Evolutionary conservation across 1,139 yeast species (phyloP).

Genomic region (Kurtzmaniella quercitrusa): DNA sequence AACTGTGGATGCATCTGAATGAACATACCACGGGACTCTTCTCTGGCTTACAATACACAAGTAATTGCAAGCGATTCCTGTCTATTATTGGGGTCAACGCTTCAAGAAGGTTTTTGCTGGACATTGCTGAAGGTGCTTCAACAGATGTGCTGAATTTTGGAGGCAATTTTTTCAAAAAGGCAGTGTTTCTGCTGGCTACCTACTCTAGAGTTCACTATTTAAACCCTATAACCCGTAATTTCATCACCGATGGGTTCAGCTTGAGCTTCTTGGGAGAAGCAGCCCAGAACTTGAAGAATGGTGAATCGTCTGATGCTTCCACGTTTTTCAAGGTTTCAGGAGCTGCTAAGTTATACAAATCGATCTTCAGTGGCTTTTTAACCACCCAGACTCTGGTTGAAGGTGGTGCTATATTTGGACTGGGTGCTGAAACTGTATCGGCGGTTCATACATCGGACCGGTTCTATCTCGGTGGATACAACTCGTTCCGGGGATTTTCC

Average conservation of each 20-base stretch:
- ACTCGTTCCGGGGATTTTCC: constrained; percentile 36
- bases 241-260: constrained; percentile 26
- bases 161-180: constrained; percentile 35
- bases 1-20: constrained; percentile 34
- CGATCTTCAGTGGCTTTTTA: constrained; percentile 31
- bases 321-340: constrained; percentile 26
- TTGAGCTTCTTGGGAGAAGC: constrained; percentile 24
- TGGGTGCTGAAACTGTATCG: constrained; percentile 11
- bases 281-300: constrained; percentile 23
- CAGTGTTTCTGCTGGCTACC: constrained; percentile 24
- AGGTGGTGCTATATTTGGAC: constrained; percentile 31
- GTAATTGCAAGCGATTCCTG: constrained; percentile 14
- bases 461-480: constrained; percentile 46
- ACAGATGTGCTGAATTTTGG: constrained; percentile 27
- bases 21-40: constrained; percentile 35
- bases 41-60: constrained; percentile 38
- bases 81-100: constrained; percentile 38
- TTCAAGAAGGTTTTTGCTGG: constrained; percentile 37
- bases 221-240: constrained; percentile 24
- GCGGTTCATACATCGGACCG: constrained; percentile 44
- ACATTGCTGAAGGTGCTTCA: constrained; percentile 39
- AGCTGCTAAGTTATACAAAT: constrained; percentile 30
- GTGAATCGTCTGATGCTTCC: constrained; percentile 12
- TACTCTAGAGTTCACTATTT: constrained; percentile 22
- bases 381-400: constrained; percentile 34